These are phyloP conservation scores for Catenaria anguillulae DNA, from an alignment of 371 early-diverging fungal genomes.

Conservation along the genomic window DNA sequence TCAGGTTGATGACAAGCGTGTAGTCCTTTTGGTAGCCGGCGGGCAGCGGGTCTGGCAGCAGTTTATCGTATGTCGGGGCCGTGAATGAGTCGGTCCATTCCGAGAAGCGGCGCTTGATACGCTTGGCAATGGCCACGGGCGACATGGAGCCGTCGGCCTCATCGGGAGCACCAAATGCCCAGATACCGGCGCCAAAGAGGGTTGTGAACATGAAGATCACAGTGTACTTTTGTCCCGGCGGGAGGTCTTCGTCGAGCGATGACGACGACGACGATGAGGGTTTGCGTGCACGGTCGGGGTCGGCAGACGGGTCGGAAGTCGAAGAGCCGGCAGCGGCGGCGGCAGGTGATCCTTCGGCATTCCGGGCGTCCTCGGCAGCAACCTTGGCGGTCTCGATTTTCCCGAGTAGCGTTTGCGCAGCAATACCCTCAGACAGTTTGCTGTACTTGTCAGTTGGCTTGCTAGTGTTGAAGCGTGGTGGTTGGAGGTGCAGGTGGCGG, in stretches of 20 bases:
- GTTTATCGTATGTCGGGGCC: constrained; percentile 62
- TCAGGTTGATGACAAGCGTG: constrained; percentile 84
- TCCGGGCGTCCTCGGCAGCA: no score
- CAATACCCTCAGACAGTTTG: no score
- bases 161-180: neutral
- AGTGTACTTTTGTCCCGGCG: neutral
- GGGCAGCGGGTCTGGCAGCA: constrained; percentile 75
- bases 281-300: no score
- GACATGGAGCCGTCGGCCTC: neutral
- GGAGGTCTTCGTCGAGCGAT: neutral
- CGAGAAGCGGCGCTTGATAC: neutral
- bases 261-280: no score
- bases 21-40: constrained; percentile 58
- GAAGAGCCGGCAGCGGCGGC: no score
- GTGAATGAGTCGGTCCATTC: neutral
- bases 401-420: no score
- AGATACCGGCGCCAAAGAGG: neutral
- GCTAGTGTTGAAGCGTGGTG: no score
- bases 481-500: neutral
- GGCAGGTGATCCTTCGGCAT: no score
- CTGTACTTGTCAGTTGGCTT: no score
- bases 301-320: no score
- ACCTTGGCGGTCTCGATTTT: no score
- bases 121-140: neutral
- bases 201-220: neutral